phyloP scores from a whole-genome alignment of 176 grass and related monocot species.

The Typha latifolia region DNA sequence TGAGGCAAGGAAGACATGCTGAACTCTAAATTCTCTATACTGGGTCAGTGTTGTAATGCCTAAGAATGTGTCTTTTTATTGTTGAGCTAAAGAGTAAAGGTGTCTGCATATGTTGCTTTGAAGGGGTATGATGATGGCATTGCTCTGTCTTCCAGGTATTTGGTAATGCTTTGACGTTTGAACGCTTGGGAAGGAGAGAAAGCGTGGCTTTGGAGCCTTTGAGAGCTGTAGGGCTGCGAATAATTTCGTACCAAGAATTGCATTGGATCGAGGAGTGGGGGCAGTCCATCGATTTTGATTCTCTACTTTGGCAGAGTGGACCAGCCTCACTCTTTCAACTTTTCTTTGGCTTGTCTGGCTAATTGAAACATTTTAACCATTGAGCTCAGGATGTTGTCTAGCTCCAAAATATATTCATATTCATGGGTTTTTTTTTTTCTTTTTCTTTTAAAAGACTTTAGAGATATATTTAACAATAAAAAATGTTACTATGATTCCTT shows the following conservation, averaged over 20 bases:
- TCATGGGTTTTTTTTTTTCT: no score
- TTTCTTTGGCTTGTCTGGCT: no score
- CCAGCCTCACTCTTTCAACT: no score
- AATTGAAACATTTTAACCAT: no score
- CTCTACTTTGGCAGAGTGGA: no score
- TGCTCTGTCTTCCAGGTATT: conserved; percentile 18
- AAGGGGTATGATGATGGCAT: conserved; percentile 38
- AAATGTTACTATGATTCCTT: no score
- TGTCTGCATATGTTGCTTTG: conserved; percentile 12
- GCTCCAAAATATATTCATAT: no score
- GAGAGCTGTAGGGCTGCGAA: conserved; percentile 26
- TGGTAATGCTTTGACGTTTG: conserved; percentile 46
- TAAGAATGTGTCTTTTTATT: conserved; percentile 16
- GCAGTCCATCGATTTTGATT: no score
- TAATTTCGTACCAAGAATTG: conserved; percentile 21
- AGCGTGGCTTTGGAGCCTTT: conserved; percentile 54
- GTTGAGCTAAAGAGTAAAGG: conserved; percentile 5
- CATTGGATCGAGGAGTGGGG: conserved; percentile 9
- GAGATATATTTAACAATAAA: no score
- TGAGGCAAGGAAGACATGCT: conserved; percentile 55
- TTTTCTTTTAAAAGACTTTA: no score
- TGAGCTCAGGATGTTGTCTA: no score
- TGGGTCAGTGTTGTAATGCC: no score
- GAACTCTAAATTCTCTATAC: not conserved
- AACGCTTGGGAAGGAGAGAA: conserved; percentile 86